Percentiles rank a stretch among this genome's conserved stretches.
phyloP scores from a whole-genome alignment of 1,284 basidiomycete genomes.

The Thelephora terrestris region DNA sequence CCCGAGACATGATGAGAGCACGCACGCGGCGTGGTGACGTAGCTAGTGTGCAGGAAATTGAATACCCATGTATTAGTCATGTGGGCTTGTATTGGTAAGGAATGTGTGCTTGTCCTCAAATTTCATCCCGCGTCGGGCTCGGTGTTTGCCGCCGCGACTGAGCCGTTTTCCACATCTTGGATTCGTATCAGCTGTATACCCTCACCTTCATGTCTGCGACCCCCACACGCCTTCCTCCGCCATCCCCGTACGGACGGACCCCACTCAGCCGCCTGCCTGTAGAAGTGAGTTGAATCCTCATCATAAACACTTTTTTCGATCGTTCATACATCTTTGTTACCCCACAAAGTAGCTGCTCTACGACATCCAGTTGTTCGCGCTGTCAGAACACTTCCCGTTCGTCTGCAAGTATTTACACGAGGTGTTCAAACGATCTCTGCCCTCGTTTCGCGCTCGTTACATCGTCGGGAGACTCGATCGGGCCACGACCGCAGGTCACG shows the following conservation, averaged over 20 bases:
- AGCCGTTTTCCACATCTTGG: not conserved
- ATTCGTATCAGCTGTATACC: not conserved
- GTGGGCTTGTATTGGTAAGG: too few relatives aligned
- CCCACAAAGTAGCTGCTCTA: slow-evolving; percentile 48
- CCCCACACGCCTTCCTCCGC: too few relatives aligned
- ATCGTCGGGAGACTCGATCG: slow-evolving; percentile 28
- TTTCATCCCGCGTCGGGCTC: too few relatives aligned
- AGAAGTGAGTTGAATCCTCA: not conserved
- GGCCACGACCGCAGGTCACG: slow-evolving; percentile 6
- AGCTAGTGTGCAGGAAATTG: too few relatives aligned
- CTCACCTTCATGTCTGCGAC: not conserved
- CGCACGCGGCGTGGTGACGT: too few relatives aligned
- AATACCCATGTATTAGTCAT: too few relatives aligned
- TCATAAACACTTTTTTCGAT: not conserved
- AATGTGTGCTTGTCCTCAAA: too few relatives aligned
- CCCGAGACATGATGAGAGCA: too few relatives aligned
- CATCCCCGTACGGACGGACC: too few relatives aligned
- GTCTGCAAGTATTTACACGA: slow-evolving; percentile 39
- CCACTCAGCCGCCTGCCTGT: not conserved
- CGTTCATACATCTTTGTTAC: not conserved
- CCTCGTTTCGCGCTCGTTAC: slow-evolving; percentile 50
- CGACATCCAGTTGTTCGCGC: slow-evolving; percentile 58
- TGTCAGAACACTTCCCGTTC: slow-evolving; percentile 49
- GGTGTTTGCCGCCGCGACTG: too few relatives aligned
- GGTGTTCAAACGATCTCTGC: slow-evolving; percentile 42